Conservation (phyloP, 257 asterid genomes). For the Agastache rugosa region DNA sequence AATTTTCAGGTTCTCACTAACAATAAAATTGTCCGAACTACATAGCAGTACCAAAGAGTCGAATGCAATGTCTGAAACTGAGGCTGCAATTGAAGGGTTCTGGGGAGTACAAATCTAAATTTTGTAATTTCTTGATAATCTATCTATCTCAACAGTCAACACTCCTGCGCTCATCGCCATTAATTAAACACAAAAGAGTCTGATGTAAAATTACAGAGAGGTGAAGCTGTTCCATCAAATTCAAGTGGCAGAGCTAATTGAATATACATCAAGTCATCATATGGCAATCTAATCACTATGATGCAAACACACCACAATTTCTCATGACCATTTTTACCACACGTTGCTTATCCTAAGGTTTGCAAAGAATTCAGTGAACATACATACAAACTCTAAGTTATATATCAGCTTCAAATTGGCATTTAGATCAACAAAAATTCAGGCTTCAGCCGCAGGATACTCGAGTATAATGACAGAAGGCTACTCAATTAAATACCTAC, state of each 20-base stretch:
- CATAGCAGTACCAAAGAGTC: neutral
- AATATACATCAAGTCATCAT: constrained; percentile 26
- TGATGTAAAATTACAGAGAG: neutral
- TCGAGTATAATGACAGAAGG: neutral
- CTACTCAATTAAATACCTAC: neutral
- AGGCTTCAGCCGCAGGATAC: neutral
- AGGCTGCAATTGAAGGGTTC: neutral
- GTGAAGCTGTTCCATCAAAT: constrained; percentile 16
- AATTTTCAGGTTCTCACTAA: constrained; percentile 3
- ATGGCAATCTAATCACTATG: neutral
- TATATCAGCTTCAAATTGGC: constrained; percentile 2
- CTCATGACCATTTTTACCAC: neutral
- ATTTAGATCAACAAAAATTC: constrained; percentile 23
- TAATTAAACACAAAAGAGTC: constrained; percentile 3
- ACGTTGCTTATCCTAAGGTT: neutral
- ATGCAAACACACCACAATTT: constrained; percentile 1
- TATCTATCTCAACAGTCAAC: constrained; percentile 1
- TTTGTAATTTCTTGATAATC: constrained; percentile 2
- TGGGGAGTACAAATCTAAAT: constrained; percentile 11
- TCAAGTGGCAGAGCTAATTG: constrained; percentile 9
- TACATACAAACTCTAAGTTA: constrained; percentile 4
- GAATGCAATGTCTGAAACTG: neutral
- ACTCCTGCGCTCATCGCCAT: neutral
- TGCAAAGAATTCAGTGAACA: neutral
- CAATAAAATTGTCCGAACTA: neutral